Conservation (phyloP, 305 asterid species). For the Nicotiana rustica region DNA sequence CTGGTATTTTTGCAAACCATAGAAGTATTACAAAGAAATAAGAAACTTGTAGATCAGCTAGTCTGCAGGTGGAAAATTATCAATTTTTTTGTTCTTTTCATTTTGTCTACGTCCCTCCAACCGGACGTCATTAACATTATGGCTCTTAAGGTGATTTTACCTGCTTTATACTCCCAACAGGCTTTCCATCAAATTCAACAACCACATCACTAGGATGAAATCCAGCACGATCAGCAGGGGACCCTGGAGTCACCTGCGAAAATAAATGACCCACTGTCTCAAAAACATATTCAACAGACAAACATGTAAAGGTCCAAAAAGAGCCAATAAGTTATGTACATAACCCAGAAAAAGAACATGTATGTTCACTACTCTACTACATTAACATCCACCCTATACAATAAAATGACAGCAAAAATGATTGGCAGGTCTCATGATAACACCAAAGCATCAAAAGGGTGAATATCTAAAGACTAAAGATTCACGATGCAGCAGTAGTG, state of each 20-base stretch:
- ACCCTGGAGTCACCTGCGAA: slow-evolving; percentile 78
- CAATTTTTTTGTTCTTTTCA: not conserved
- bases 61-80: not conserved
- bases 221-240: slow-evolving; percentile 93
- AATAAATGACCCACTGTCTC: not conserved
- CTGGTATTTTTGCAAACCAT: not conserved
- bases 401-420: not conserved
- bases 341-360: not conserved
- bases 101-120: not conserved
- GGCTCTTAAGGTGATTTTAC: slow-evolving; percentile 45
- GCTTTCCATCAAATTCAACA: slow-evolving; percentile 77
- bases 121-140: not conserved
- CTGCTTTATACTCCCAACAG: slow-evolving; percentile 77
- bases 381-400: not conserved
- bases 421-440: not conserved
- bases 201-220: slow-evolving; percentile 86
- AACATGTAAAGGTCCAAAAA: not conserved
- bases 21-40: not conserved
- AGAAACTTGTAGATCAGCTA: not conserved
- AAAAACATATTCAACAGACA: not conserved
- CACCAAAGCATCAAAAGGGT: not conserved
- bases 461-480: not conserved
- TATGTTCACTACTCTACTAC: not conserved
- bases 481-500: not conserved
- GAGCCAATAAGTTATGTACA: not conserved